Evolutionary conservation across 805 yeast genomes (phyloP).

Genomic region (Grigorovia yakushimaensis): DNA sequence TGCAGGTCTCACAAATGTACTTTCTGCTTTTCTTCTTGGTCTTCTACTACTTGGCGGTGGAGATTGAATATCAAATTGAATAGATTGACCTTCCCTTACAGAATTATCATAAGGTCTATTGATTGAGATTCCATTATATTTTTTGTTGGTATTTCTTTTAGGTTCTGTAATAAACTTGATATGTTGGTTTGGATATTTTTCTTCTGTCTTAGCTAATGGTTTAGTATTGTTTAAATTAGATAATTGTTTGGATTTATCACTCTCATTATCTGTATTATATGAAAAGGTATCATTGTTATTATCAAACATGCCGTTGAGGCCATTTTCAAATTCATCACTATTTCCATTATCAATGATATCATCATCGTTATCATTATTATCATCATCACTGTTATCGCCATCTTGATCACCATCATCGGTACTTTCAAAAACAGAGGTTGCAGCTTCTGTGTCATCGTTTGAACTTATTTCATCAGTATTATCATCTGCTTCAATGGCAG

Average conservation of each 20-base stretch:
- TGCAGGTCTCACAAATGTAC: not conserved
- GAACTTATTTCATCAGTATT: slow-evolving; percentile 1
- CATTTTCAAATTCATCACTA: not conserved
- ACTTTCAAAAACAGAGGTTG: not conserved
- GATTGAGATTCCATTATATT: not conserved
- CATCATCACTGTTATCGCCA: not conserved
- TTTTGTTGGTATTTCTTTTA: not conserved
- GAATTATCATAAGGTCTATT: not conserved
- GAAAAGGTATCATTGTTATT: not conserved
- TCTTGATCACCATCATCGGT: not conserved
- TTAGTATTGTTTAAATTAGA: not conserved
- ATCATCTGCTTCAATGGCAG: not conserved
- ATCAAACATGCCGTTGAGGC: not conserved
- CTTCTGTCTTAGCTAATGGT: not conserved
- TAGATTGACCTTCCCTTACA: slow-evolving; percentile 13
- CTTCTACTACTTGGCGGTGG: slow-evolving; percentile 13
- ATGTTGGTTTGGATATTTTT: not conserved
- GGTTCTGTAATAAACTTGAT: not conserved
- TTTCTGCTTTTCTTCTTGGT: slow-evolving; percentile 1
- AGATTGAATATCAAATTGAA: slow-evolving; percentile 22
- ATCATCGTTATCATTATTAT: not conserved
- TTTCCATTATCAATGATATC: not conserved
- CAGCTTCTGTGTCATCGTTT: not conserved
- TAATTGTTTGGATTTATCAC: not conserved
- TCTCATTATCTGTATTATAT: too few species aligned